These are phyloP conservation scores for Magnusiomyces ingens DNA, from an alignment of 1,139 yeast genomes.

Conservation along the genomic window DNA sequence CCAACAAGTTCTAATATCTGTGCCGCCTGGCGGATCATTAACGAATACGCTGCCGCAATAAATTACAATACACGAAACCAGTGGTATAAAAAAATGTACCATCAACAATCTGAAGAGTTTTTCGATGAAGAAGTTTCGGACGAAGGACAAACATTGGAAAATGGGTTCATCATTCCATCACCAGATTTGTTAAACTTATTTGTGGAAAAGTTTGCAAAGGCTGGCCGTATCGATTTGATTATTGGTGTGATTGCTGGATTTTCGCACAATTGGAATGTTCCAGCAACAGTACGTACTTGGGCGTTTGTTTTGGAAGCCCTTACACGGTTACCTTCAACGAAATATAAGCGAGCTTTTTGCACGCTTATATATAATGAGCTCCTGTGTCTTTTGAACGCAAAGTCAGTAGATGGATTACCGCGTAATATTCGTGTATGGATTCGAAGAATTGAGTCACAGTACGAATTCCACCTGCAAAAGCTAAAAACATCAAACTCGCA, in stretches of 20 bases:
- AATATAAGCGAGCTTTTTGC: constrained; percentile 18
- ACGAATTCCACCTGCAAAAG: constrained; percentile 6
- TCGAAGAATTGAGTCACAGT: constrained; percentile 12
- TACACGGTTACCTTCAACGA: constrained; percentile 17
- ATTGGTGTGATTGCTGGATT: constrained; percentile 22
- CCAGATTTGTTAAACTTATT: constrained; percentile 22
- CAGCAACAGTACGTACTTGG: constrained; percentile 19
- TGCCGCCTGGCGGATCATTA: constrained; percentile 12
- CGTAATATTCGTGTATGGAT: constrained; percentile 10
- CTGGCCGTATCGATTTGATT: constrained; percentile 25
- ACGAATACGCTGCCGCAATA: constrained; percentile 4
- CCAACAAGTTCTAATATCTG: constrained; percentile 14
- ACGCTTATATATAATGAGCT: constrained; percentile 16
- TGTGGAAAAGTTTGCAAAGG: constrained; percentile 18
- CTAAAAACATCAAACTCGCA: background rate
- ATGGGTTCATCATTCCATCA: constrained; percentile 16
- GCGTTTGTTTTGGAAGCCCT: constrained; percentile 22
- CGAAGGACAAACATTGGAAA: constrained; percentile 12
- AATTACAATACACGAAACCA: constrained; percentile 9
- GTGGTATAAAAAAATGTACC: constrained; percentile 11
- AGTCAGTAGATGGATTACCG: constrained; percentile 3
- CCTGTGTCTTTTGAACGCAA: constrained; percentile 3
- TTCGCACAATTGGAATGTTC: constrained; percentile 17
- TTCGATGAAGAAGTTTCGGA: constrained; percentile 19
- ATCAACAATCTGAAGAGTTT: background rate